Percentiles rank a stretch among this genome's conserved stretches.
phyloP scores from a whole-genome alignment of 345 rosid genomes.

The Eucalyptus brandiana region DNA sequence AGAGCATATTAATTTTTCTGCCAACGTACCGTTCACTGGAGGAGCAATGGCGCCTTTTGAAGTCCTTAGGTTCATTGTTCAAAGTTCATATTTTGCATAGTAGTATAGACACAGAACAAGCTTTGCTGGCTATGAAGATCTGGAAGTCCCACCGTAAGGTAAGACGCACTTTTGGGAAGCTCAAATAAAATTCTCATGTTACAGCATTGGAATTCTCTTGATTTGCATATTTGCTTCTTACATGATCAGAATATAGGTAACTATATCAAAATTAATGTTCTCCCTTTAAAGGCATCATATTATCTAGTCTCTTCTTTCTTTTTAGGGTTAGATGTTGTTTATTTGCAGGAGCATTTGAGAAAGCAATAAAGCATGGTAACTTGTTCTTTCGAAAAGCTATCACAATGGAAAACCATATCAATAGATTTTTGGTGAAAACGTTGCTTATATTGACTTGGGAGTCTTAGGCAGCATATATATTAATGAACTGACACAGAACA shows the following conservation, averaged over 20 bases:
- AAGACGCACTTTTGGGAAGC: background rate
- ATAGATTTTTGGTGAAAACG: background rate
- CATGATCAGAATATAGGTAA: background rate
- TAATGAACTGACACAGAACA: background rate
- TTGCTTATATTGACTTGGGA: background rate
- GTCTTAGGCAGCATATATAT: background rate
- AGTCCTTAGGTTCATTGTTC: conserved; percentile 40
- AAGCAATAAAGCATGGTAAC: background rate
- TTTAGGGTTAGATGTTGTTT: background rate
- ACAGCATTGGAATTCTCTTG: background rate
- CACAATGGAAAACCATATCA: background rate
- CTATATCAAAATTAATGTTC: background rate
- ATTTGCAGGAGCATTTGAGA: background rate
- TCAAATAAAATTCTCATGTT: background rate
- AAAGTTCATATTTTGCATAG: conserved; percentile 82
- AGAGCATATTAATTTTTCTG: conserved; percentile 88
- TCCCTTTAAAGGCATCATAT: background rate
- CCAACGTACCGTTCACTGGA: conserved; percentile 79
- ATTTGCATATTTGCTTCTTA: background rate
- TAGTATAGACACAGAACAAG: conserved; percentile 80
- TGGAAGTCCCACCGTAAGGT: conserved; percentile 90
- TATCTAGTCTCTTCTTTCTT: background rate
- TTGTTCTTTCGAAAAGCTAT: background rate
- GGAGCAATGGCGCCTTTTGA: conserved; percentile 69
- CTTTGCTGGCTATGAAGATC: conserved; percentile 79